A percentile compares a stretch with the other conserved stretches of the same genome.
Conservation (phyloP, 78 protist species). For the Polysphondylium violaceum region DNA sequence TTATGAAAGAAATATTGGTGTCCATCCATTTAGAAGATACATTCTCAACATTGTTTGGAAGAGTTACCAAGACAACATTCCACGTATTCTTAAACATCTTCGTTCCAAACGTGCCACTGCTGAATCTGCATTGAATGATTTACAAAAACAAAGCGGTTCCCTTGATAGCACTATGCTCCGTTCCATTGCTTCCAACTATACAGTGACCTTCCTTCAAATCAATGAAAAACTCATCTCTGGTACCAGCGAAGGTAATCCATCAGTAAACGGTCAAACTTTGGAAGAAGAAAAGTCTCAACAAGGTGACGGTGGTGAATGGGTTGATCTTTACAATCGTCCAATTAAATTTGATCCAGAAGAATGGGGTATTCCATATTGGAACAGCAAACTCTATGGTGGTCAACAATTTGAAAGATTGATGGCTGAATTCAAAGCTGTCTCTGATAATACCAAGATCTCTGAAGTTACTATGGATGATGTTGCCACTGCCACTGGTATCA, state of each 20-base stretch:
- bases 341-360: conserved; percentile 78
- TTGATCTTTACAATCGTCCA: conserved; percentile 66
- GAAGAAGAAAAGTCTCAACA: conserved; percentile 80
- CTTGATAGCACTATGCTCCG: conserved; percentile 61
- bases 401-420: conserved; percentile 88
- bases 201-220: conserved; percentile 77
- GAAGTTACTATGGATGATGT: conserved; percentile 82
- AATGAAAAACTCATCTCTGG: conserved; percentile 79
- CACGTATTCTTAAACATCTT: conserved; percentile 75
- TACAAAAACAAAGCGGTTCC: conserved; percentile 52
- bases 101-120: conserved; percentile 56
- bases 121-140: conserved; percentile 34
- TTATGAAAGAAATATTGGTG: conserved; percentile 83
- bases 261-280: conserved; percentile 84
- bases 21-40: conserved; percentile 71
- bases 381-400: conserved; percentile 87
- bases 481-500: conserved; percentile 86
- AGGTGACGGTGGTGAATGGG: conserved; percentile 88
- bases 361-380: conserved; percentile 82
- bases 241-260: conserved; percentile 87
- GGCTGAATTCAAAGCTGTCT: conserved; percentile 86
- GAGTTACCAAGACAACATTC: conserved; percentile 75
- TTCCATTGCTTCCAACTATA: conserved; percentile 77
- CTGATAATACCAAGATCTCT: conserved; percentile 81
- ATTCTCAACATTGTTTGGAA: conserved; percentile 72